A percentile compares a stretch with the other conserved stretches of the same genome.
phyloP scores from a whole-genome alignment of 805 yeast species.

The Pichia nakasei region DNA sequence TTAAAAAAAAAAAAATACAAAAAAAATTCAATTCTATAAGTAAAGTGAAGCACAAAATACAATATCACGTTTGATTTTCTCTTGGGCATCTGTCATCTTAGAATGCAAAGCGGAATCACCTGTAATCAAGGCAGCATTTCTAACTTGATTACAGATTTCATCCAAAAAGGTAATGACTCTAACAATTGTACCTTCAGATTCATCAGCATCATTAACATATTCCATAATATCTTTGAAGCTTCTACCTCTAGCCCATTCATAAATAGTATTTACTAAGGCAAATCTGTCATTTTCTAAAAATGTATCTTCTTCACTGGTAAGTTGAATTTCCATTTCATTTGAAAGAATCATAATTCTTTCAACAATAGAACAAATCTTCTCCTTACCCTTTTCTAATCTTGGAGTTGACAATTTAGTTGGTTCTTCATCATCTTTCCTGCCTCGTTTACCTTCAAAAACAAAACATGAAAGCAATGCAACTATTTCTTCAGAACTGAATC shows the following conservation, averaged over 20 bases:
- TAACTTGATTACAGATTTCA: conserved; percentile 91
- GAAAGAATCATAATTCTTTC: conserved; percentile 52
- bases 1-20: too few relatives aligned
- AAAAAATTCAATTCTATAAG: conserved; percentile 37
- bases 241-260: conserved; percentile 97
- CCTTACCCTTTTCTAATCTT: conserved; percentile 63
- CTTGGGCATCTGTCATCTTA: conserved; percentile 89
- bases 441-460: conserved; percentile 73
- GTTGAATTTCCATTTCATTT: conserved; percentile 56
- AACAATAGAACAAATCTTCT: conserved; percentile 63
- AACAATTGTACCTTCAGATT: conserved; percentile 85
- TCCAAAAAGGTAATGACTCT: conserved; percentile 90
- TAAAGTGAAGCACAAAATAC: conserved; percentile 95
- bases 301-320: conserved; percentile 78
- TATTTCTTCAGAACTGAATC: conserved; percentile 90
- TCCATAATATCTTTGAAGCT: conserved; percentile 87
- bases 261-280: conserved; percentile 86
- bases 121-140: conserved; percentile 85
- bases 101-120: conserved; percentile 88
- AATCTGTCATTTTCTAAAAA: conserved; percentile 79
- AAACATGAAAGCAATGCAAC: conserved; percentile 91
- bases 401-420: conserved; percentile 48
- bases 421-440: conserved; percentile 46
- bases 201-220: conserved; percentile 66
- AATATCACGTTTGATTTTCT: conserved; percentile 89